Percentiles rank a stretch among this genome's conserved stretches.
Evolutionary conservation across 2,329 filamentous ascomycete genomes (phyloP).

Genomic region (Fusarium annulatum): DNA sequence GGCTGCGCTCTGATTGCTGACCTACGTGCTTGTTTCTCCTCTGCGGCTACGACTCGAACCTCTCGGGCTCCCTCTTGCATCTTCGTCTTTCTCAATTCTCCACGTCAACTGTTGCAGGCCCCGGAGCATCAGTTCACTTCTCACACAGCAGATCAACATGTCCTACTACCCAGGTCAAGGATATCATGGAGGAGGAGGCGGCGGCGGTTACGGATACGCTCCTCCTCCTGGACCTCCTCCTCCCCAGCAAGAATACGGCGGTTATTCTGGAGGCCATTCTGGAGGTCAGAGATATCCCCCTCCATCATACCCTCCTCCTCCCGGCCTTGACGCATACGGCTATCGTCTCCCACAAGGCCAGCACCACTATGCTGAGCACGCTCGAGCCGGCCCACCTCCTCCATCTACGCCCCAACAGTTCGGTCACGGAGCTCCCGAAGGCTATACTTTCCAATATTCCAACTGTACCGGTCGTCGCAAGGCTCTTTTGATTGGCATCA

Average conservation of each 20-base stretch:
- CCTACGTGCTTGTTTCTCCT: slow-evolving; percentile 19
- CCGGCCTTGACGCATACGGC: slow-evolving; percentile 59
- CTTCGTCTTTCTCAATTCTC: slow-evolving; percentile 3
- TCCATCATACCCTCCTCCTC: slow-evolving; percentile 55
- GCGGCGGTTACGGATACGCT: slow-evolving; percentile 47
- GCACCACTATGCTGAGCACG: slow-evolving; percentile 44
- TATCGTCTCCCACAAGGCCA: slow-evolving; percentile 53
- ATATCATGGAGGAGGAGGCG: slow-evolving; percentile 48
- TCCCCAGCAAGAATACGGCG: slow-evolving; percentile 38
- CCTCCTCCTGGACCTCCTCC: slow-evolving; percentile 45
- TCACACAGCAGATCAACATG: slow-evolving; percentile 43
- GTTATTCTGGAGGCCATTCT: slow-evolving; percentile 37
- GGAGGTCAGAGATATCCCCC: slow-evolving; percentile 46
- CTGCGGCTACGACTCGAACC: background rate
- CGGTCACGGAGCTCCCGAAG: slow-evolving; percentile 74
- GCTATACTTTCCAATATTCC: slow-evolving; percentile 80
- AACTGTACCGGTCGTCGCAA: slow-evolving; percentile 79
- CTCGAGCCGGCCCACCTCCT: slow-evolving; percentile 55
- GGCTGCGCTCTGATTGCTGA: slow-evolving; percentile 9
- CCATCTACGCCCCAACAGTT: slow-evolving; percentile 66
- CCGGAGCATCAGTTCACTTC: slow-evolving; percentile 3
- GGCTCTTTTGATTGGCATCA: slow-evolving; percentile 82
- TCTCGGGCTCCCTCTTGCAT: slow-evolving; percentile 24
- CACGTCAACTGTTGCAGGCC: slow-evolving; percentile 6
- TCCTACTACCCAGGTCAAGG: slow-evolving; percentile 57